Percentiles rank a stretch among this genome's conserved stretches.
phyloP scores from a whole-genome alignment of 2,329 filamentous ascomycete species.

The Simplicillium sp. region DNA sequence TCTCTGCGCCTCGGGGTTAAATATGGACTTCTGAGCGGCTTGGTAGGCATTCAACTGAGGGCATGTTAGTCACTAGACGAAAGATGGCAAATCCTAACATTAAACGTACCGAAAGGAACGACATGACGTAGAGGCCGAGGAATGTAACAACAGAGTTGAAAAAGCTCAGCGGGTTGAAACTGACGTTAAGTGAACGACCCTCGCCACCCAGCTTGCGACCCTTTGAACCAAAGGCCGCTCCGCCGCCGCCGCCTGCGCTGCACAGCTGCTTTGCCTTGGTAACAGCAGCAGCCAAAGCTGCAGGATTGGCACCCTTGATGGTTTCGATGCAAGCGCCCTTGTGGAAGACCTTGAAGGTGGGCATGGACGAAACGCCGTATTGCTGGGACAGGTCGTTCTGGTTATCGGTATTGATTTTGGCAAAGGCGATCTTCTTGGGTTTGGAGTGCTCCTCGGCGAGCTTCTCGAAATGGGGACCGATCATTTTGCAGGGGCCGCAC shows the following conservation, averaged over 20 bases:
- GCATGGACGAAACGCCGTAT: slow-evolving; percentile 79
- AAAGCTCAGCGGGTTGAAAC: slow-evolving; percentile 30
- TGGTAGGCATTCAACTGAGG: slow-evolving; percentile 51
- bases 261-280: slow-evolving; percentile 55
- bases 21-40: slow-evolving; percentile 48
- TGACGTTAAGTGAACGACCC: slow-evolving; percentile 9
- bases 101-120: slow-evolving; percentile 43
- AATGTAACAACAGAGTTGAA: slow-evolving; percentile 43
- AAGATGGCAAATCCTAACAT: slow-evolving; percentile 12
- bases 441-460: slow-evolving; percentile 72
- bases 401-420: slow-evolving; percentile 82
- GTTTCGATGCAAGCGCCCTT: slow-evolving; percentile 63
- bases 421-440: slow-evolving; percentile 76
- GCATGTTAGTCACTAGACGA: not conserved
- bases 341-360: slow-evolving; percentile 89
- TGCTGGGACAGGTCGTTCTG: slow-evolving; percentile 68
- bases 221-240: slow-evolving; percentile 39
- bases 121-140: slow-evolving; percentile 51
- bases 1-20: slow-evolving; percentile 31
- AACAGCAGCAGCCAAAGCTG: slow-evolving; percentile 66
- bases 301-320: slow-evolving; percentile 72
- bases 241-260: slow-evolving; percentile 25
- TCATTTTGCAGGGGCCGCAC: slow-evolving; percentile 89
- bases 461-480: slow-evolving; percentile 80
- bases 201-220: slow-evolving; percentile 48